Evolutionary conservation across 2,329 filamentous ascomycete species (phyloP).

Genomic region (Alternaria brassicicola): DNA sequence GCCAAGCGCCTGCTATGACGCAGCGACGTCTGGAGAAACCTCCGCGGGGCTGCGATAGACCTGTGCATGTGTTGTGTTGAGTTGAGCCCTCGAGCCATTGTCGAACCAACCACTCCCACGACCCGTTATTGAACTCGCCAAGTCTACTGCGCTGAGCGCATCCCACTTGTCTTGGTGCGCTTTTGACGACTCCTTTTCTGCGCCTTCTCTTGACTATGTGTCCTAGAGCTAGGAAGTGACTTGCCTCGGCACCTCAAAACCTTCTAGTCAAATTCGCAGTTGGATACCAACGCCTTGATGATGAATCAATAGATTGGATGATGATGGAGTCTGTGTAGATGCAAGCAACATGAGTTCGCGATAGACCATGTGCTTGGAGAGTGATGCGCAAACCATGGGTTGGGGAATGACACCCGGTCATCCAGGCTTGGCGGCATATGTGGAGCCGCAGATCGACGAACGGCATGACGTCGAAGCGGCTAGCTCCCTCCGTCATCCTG

Average conservation of each 20-base stretch:
- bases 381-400: constrained; percentile 1
- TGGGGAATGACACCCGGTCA: not conserved
- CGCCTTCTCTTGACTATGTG: not conserved
- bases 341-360: not conserved
- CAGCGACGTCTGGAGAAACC: not conserved
- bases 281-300: not conserved
- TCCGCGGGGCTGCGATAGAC: not conserved
- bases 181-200: not conserved
- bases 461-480: constrained; percentile 14
- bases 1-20: not conserved
- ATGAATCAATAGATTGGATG: not conserved
- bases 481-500: constrained; percentile 15
- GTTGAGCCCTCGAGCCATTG: not conserved
- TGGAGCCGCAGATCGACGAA: constrained; percentile 14
- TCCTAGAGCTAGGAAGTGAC: not conserved
- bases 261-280: not conserved
- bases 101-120: not conserved
- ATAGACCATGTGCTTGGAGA: not conserved
- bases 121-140: not conserved
- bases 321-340: not conserved
- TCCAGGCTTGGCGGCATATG: constrained; percentile 9
- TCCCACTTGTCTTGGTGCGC: not conserved
- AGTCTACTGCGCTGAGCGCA: not conserved
- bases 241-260: not conserved
- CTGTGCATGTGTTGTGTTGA: not conserved